These are phyloP conservation scores for Inonotus obliquus DNA, from an alignment of 1,284 basidiomycete species.

Conservation along the genomic window DNA sequence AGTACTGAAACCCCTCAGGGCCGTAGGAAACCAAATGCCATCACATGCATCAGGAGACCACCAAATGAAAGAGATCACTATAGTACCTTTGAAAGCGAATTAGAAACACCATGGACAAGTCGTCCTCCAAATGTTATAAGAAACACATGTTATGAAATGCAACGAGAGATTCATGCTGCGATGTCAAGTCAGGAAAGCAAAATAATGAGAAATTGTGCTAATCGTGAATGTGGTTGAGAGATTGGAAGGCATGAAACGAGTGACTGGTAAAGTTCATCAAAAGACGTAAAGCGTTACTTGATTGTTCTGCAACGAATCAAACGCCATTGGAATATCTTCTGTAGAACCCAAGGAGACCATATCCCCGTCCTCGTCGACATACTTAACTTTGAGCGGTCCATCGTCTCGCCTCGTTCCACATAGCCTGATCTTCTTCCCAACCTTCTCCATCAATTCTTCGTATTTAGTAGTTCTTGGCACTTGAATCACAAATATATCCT, in stretches of 20 bases:
- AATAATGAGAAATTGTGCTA: neutral
- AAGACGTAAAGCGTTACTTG: conserved; percentile 70
- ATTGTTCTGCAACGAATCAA: conserved; percentile 69
- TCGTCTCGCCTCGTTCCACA: conserved; percentile 76
- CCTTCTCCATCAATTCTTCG: conserved; percentile 80
- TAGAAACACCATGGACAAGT: conserved; percentile 11
- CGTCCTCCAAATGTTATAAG: conserved; percentile 16
- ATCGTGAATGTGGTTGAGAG: neutral
- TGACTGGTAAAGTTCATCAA: neutral
- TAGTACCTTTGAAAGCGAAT: conserved; percentile 16
- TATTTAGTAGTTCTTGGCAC: conserved; percentile 77
- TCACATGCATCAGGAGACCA: neutral
- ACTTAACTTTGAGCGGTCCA: conserved; percentile 78
- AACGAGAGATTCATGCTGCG: conserved; percentile 10
- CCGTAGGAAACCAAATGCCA: conserved; percentile 3
- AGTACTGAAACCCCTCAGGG: neutral
- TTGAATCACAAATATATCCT: conserved; percentile 91
- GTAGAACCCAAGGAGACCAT: conserved; percentile 81
- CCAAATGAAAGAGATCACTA: conserved; percentile 8
- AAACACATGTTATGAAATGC: conserved; percentile 9
- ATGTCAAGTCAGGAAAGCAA: neutral
- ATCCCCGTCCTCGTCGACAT: conserved; percentile 90
- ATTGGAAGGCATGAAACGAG: conserved; percentile 3
- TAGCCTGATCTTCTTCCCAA: conserved; percentile 87
- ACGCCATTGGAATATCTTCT: conserved; percentile 88